A percentile compares a stretch with the other conserved stretches of the same genome.
phyloP scores from a whole-genome alignment of 2,329 filamentous ascomycete genomes.

The Colletotrichum trifolii region DNA sequence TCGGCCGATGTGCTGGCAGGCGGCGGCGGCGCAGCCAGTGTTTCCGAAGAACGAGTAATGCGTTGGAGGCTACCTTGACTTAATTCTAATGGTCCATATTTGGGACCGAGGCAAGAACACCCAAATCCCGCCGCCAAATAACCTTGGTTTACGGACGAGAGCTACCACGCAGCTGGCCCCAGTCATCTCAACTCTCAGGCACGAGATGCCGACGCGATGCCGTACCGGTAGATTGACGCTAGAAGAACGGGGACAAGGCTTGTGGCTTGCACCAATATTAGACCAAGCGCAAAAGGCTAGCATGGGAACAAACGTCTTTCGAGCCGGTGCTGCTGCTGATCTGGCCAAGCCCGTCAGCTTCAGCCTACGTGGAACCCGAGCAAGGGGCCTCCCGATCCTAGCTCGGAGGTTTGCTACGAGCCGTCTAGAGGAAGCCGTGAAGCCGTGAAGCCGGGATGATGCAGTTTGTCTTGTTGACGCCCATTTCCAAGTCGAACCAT shows the following conservation, averaged over 20 bases:
- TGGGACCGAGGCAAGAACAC: constrained; percentile 2
- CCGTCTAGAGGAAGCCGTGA: background rate
- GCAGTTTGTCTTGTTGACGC: background rate
- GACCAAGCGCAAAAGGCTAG: constrained; percentile 17
- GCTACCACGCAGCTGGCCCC: constrained; percentile 10
- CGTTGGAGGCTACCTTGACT: background rate
- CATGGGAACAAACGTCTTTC: background rate
- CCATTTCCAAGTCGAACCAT: background rate
- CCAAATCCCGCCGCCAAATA: constrained; percentile 5
- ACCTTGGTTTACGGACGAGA: background rate
- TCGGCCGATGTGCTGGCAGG: background rate
- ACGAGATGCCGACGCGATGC: constrained; percentile 1
- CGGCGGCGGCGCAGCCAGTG: background rate
- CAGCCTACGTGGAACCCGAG: background rate
- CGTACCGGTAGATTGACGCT: background rate
- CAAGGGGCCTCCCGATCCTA: constrained; percentile 6
- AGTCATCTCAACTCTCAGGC: constrained; percentile 8
- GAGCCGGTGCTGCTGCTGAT: constrained; percentile 10
- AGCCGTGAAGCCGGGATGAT: background rate
- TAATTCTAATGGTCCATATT: background rate
- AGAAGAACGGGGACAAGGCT: constrained; percentile 10
- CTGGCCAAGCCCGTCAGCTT: constrained; percentile 1
- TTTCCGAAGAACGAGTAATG: constrained; percentile 4
- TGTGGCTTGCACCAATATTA: constrained; percentile 21
- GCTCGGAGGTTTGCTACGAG: constrained; percentile 2